A percentile compares a stretch with the other conserved stretches of the same genome.
Conservation (phyloP, 2,329 filamentous ascomycete species). For the Colletotrichum euphorbiae region DNA sequence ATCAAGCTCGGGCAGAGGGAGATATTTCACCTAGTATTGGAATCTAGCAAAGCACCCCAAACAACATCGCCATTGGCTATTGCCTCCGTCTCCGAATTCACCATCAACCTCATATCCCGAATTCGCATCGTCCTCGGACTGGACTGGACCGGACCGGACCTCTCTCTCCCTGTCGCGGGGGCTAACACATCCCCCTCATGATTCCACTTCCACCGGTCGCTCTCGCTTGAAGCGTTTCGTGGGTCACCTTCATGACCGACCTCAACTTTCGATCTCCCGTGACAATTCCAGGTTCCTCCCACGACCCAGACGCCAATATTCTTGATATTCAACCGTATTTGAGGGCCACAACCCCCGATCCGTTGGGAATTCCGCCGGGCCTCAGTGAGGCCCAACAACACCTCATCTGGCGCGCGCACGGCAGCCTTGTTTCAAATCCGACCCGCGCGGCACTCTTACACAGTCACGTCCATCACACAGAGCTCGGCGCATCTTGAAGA, state of each 20-base stretch:
- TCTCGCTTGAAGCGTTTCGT: not conserved
- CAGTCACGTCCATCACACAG: not conserved
- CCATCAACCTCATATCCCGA: not conserved
- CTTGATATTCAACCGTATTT: not conserved
- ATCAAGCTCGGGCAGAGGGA: constrained; percentile 6
- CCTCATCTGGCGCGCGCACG: constrained; percentile 18
- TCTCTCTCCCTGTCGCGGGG: constrained; percentile 3
- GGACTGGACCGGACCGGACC: no score
- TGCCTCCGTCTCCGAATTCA: not conserved
- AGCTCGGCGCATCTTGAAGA: not conserved
- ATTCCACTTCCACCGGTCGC: not conserved
- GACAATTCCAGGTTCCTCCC: not conserved
- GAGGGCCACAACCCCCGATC: not conserved
- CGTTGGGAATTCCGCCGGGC: constrained; percentile 15
- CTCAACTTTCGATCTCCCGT: not conserved
- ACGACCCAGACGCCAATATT: not conserved
- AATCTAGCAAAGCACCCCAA: not conserved
- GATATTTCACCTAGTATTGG: not conserved
- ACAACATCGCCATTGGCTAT: not conserved
- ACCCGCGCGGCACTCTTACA: constrained; percentile 18
- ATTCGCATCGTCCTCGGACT: not conserved
- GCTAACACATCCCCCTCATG: not conserved
- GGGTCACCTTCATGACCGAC: not conserved
- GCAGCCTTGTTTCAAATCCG: constrained; percentile 15
- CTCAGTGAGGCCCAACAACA: not conserved